Base-by-base conservation (phyloP, 2,329 filamentous ascomycete species). In the Fusarium abutilonis region DNA sequence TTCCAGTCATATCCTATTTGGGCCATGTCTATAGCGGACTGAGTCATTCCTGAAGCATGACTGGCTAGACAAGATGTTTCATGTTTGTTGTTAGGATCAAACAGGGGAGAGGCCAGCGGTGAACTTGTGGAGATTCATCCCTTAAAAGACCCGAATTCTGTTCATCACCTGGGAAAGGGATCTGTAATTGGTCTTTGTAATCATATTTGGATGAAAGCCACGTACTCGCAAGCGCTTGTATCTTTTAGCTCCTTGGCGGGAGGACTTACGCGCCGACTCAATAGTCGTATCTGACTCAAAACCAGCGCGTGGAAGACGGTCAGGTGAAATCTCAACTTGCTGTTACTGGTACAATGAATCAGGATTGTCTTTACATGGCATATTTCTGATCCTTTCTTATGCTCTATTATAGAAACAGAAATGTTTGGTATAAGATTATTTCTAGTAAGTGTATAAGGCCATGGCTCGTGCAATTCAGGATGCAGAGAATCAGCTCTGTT, bases 231-330 rank as follows among this genome's bases (percentile, higher is more conserved):
- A 47, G 38, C 39, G 53, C 53, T 34, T 39, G 23, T 26, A 4
- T 17, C 8, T 14, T 31, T 36, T 42, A 48, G 47, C 32, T 34
- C 17, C 56, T 58, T 60, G 56, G 56, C 56, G 48, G 17, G 26
- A 23, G 11, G 28, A 35, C 23, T 11, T 28, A 23, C 4, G 15
- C 19, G 23, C 45, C 21, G 15, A n/a, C 19, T 5, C 6, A 21
- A n/a, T 7, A 11, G 6, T 17, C 21, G 14, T 10, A 3, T 23
- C 21, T 19, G 14, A 3, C 11, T 26, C 29, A 15, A 10, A 23
- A n/a, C 6, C 34, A 40, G 45, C 35, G 35, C 35, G 31, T 48
- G 40, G 21, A 21, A 40, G 2, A 26, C 11, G 9, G 28, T 29
- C 28, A 29, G 28, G 3, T 29, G 21, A 23, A 23, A 4, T 4